phyloP scores from a whole-genome alignment of 768 basidiomycete genomes.

The Stropharia rugosoannulata region DNA sequence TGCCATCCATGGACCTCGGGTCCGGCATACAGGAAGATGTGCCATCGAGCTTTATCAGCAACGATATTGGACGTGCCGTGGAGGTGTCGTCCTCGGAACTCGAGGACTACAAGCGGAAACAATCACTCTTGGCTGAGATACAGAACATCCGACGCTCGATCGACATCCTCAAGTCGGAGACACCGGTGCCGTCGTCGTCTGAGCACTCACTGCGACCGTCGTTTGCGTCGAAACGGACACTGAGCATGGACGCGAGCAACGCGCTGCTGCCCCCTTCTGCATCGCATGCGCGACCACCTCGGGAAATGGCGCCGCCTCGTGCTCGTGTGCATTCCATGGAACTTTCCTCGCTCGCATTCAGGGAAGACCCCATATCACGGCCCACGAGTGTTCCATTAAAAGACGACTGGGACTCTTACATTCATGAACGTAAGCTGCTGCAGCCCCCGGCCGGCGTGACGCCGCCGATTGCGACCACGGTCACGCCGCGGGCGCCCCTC shows the following conservation, averaged over 20 bases:
- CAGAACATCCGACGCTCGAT: conserved; percentile 79
- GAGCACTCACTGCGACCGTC: conserved; percentile 66
- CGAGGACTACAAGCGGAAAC: conserved; percentile 64
- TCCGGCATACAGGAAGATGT: conserved; percentile 73
- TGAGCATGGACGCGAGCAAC: conserved; percentile 65
- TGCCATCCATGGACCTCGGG: conserved; percentile 77
- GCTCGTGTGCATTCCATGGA: conserved; percentile 75
- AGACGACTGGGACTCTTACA: conserved; percentile 86
- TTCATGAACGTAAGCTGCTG: conserved; percentile 80
- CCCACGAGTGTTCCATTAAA: conserved; percentile 75
- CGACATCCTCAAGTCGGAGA: conserved; percentile 71
- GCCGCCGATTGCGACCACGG: conserved; percentile 63
- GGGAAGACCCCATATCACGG: conserved; percentile 56
- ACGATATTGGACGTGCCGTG: conserved; percentile 16
- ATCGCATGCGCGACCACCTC: conserved; percentile 67
- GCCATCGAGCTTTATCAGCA: conserved; percentile 65
- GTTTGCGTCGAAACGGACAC: conserved; percentile 62
- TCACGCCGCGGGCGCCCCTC: conserved; percentile 47
- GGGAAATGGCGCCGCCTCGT: conserved; percentile 62
- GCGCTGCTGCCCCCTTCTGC: conserved; percentile 30
- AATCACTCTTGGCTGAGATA: conserved; percentile 74
- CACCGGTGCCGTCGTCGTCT: conserved; percentile 62
- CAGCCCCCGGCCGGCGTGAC: conserved; percentile 82
- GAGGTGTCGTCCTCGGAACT: conserved; percentile 26
- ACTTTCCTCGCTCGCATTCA: conserved; percentile 44